These are phyloP conservation scores for Xylariales sp. DNA, from an alignment of 2,329 filamentous ascomycete species.

Conservation along the genomic window DNA sequence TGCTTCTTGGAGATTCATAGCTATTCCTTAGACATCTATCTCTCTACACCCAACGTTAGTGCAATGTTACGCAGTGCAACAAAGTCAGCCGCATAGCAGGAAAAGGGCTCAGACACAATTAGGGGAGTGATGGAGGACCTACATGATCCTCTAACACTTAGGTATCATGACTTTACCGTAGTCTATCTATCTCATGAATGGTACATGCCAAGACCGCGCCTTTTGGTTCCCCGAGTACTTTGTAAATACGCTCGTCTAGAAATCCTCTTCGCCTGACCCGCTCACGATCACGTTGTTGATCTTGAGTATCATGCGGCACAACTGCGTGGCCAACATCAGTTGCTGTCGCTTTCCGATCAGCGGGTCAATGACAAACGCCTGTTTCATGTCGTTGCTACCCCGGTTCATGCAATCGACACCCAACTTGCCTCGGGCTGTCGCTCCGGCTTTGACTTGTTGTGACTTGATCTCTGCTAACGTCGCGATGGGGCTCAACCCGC, in stretches of 20 bases:
- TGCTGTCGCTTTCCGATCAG: constrained; percentile 98
- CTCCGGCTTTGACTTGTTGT: constrained; percentile 77
- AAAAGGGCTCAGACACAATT: no score
- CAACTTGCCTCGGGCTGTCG: constrained; percentile 52
- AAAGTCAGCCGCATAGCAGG: no score
- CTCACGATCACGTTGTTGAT: constrained; percentile 94
- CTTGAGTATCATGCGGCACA: constrained; percentile 98
- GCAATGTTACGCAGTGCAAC: no score
- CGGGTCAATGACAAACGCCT: constrained; percentile 96
- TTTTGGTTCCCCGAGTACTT: neutral
- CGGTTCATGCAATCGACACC: constrained; percentile 98
- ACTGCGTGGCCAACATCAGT: constrained; percentile 89
- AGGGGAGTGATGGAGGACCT: no score
- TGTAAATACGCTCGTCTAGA: constrained; percentile 43
- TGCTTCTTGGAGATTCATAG: no score
- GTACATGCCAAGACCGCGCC: neutral
- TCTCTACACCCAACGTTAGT: no score
- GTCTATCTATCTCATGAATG: constrained; percentile 7
- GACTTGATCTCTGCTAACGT: constrained; percentile 94
- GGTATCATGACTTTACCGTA: constrained; percentile 6
- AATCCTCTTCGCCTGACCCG: constrained; percentile 82
- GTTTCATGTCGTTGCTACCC: constrained; percentile 94
- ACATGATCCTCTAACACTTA: neutral
- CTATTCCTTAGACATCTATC: no score
- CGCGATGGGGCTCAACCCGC: constrained; percentile 90